Evolutionary conservation across 495 filamentous ascomycete species (phyloP), one percentile per base, ranked within the genome.

Genomic region (Annulohypoxylon moriforme): DNA sequence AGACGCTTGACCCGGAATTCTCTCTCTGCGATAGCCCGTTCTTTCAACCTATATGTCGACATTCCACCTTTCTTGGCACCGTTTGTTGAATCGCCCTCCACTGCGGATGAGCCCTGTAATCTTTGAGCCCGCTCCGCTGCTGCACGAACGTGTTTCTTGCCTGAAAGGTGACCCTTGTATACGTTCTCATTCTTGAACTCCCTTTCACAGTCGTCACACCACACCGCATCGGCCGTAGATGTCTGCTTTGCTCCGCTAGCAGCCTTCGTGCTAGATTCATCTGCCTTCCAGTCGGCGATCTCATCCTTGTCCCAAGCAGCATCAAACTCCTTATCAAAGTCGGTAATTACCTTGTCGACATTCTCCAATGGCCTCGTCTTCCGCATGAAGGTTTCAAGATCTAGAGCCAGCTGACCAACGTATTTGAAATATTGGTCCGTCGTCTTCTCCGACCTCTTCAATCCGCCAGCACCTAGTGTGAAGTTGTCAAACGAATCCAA

Each of bases 181-280:
- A 97, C 93, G 76, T 97, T 97, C 55, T 96, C 91, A 68, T 97
- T 98, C 78, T 91, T 93, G 82, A 98, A 99, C 46, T 94, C 92
- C 79, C 94, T 98, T 73, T 93, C 91, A 81, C 96, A 99, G 64
- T 94, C 93, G 1, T 89, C 82, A 72, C 96, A 99, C 90, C 91
- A 98, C 27, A 91, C 85, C 0, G 90, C 93, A 31, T 94, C 92
- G 0, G 88, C 86, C 3, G 86, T 84, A n/a, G 85, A 89, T 0
- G 84, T 82, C 67, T 85, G 84, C 29, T 83, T 75, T 5, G 76
- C 47, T 27, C 76, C 42, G 13, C 75, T 72, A 20, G 59, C 66
- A 11, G 75, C 33, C 60, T 83, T 85, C 24, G 79, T 76, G 18
- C 78, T 60, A n/a, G 75, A 47, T 8, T 83, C 82, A 44, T 92